Base-by-base conservation (phyloP, 129 eudicot genomes). In the Glebionis coronaria region DNA sequence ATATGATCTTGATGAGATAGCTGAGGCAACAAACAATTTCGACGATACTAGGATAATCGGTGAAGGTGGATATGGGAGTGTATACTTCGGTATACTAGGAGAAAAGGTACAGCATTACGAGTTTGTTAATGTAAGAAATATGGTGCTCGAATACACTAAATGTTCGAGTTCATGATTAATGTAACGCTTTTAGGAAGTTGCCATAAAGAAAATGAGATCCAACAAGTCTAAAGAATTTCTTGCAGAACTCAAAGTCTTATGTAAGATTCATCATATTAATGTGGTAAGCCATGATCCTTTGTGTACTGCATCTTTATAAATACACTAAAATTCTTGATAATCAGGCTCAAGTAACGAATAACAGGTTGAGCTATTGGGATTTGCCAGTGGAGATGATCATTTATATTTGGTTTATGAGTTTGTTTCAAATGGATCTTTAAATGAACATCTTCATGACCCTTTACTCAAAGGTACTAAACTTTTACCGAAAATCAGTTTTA, bases 11-110 rank as follows among this genome's bases (percentile, higher is more conserved):
- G 91, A 79, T 56, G 93, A 85, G 82, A 83, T 89, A 10, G 93
- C 80, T 58, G 90, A 85, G 75, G 96, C 93, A 27, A 85, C 96
- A 64, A 71, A 55, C 51, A 59, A 83, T 61, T 89, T 83, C 44
- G 93, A 85, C 54, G 96, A 89, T 46, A 51, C 71, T 35, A 75
- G 93, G 44, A 83, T 62, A 70, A 89, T 89, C 9, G 96, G 96
- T 12, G 83, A 79, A 81, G 96, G 96, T 28, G 96, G 96, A 61
- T 89, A 89, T 79, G 96, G 93, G 63, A 83, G 87, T 69, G 96
- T 89, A 54, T 89, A 85, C 67, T 79, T 81, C 61, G 93, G 96
- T 64, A 74, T 74, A 69, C 67, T 89, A 60, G 85, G 87, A 71
- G 83, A 78, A 63, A 74, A 83, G 93, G 96, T 88, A 76, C 28